phyloP scores from a whole-genome alignment of 495 filamentous ascomycete species.

The Penicillium cinerascens region DNA sequence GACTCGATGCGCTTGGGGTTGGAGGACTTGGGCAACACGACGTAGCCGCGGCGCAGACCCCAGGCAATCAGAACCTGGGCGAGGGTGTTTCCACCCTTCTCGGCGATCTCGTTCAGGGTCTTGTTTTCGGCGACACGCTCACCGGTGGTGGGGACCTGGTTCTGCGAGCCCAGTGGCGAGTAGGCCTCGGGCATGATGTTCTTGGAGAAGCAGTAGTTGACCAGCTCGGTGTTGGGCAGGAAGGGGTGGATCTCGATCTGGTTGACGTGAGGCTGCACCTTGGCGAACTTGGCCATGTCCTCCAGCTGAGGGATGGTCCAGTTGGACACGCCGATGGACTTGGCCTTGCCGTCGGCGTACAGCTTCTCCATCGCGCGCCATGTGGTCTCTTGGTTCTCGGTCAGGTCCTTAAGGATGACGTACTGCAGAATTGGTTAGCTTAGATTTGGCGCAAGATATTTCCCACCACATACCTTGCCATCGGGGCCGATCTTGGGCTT shows the following conservation, averaged over 20 bases:
- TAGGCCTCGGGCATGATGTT: conserved; percentile 74
- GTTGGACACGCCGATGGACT: conserved; percentile 86
- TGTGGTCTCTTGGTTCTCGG: conserved; percentile 62
- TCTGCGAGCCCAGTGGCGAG: conserved; percentile 65
- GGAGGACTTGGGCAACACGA: conserved; percentile 68
- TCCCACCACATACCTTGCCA: conserved; percentile 56
- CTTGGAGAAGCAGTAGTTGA: conserved; percentile 67
- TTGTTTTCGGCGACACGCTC: conserved; percentile 59
- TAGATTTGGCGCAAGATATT: conserved; percentile 49
- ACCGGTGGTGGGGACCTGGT: conserved; percentile 60
- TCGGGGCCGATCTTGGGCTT: conserved; percentile 62
- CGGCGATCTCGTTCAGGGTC: conserved; percentile 56
- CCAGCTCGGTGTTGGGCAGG: conserved; percentile 68
- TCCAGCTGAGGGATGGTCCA: conserved; percentile 69
- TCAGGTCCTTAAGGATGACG: conserved; percentile 56
- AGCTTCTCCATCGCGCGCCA: conserved; percentile 82
- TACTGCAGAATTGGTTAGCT: conserved; percentile 24
- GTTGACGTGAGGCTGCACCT: conserved; percentile 69
- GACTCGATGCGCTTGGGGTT: conserved; percentile 60
- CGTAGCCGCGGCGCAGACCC: conserved; percentile 68
- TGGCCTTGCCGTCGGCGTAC: conserved; percentile 64
- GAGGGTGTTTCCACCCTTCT: conserved; percentile 59
- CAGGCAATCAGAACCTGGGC: conserved; percentile 68
- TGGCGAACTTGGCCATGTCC: conserved; percentile 63
- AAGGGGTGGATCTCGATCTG: conserved; percentile 95